A percentile compares a stretch with the other conserved stretches of the same genome.
Evolutionary conservation across 106 monocot genomes (phyloP).

Genomic region (Hemerocallis citrina): DNA sequence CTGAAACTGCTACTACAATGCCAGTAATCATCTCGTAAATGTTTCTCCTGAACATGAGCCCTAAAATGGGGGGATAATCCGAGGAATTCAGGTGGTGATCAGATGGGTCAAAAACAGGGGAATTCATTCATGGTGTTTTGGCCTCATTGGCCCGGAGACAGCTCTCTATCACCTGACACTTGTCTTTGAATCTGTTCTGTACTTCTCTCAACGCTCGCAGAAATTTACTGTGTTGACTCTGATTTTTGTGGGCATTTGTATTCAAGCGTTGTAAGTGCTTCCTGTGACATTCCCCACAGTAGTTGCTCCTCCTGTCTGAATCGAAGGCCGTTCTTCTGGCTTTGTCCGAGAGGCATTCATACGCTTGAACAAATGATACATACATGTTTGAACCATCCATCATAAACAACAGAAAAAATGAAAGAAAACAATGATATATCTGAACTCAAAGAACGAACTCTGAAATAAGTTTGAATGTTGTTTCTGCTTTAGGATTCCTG

Average conservation of each 20-base stretch:
- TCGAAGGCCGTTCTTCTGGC: conserved; percentile 46
- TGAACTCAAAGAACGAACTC: too few relatives aligned
- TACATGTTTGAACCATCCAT: too few relatives aligned
- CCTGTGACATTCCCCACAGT: conserved; percentile 54
- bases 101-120: conserved; percentile 63
- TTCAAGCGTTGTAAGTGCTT: neutral
- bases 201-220: conserved; percentile 33
- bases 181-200: conserved; percentile 44
- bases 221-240: neutral
- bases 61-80: conserved; percentile 44
- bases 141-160: conserved; percentile 27
- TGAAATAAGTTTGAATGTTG: too few relatives aligned
- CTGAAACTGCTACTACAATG: too few relatives aligned
- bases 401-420: too few relatives aligned
- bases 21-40: neutral
- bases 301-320: conserved; percentile 24
- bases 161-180: conserved; percentile 56
- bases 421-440: too few relatives aligned
- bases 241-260: neutral
- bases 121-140: conserved; percentile 7
- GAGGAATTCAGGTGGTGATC: conserved; percentile 23
- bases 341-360: conserved; percentile 67
- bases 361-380: too few relatives aligned
- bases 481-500: too few relatives aligned
- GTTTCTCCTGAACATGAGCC: neutral